Base-by-base conservation (phyloP, 768 basidiomycete species). In the Cystofilobasidium macerans region DNA sequence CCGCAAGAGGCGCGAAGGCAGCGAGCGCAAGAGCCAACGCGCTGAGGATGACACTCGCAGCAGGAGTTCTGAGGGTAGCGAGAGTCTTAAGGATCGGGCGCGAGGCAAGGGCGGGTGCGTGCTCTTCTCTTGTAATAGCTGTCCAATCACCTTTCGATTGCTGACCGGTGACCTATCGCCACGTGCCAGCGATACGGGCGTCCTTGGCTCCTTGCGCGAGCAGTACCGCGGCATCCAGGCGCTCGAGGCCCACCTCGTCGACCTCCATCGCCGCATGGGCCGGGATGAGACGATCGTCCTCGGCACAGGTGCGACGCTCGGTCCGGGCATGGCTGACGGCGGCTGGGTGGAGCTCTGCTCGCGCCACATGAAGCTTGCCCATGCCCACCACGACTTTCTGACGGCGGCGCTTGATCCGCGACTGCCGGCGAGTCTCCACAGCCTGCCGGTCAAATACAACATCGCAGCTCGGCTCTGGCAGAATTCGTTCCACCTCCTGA, bases 391-490 rank as follows among this genome's bases (percentile, higher is more conserved):
- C 76, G 86, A 88, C 67, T 82, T 99, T 32, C 82, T 99, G 61
- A 82, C 84, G 43, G 83, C 94, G 1, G 88, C 91, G 0, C 82
- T 89, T 43, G 85, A 92, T 2, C 89, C 92, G 0, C 83, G 83
- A 13, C 86, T 94, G 0, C 94, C 95, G 0, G 85, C 88, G 0
- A 92, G 91, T 0, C 78, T 97, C 1, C 86, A 91, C 53, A 85
- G 86, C 65, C 88, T 98, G 57, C 90, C 94, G 0, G 84, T 83
- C 43, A 93, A 92, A 72, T 98, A 97, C 79, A 95, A 95, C 77
- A 93, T 98, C 71, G 88, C 94, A 68, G 85, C 86, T 45, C 84
- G 94, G 13, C 81, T 98, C 0, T 98, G 95, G 95, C 86, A 87
- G 0, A 86, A 86, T 60, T 89, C 83, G 0, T 97, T 97, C 74